Percentiles rank a stretch among this genome's conserved stretches.
phyloP scores from a whole-genome alignment of 345 rosid genomes.

The Noccaea caerulescens region DNA sequence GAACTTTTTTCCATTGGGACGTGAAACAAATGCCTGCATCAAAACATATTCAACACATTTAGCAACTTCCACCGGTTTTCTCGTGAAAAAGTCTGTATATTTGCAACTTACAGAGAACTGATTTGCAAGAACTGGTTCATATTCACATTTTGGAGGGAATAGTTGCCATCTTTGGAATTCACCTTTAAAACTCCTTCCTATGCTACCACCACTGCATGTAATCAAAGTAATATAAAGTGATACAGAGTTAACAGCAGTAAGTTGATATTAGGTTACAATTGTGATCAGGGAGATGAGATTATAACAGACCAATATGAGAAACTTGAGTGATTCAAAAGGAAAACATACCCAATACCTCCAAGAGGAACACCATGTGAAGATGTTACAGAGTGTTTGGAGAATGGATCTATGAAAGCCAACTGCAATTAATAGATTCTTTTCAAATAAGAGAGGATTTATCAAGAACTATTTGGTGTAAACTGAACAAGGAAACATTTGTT shows the following conservation, averaged over 20 bases:
- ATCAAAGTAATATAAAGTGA: not conserved
- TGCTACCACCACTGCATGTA: constrained; percentile 73
- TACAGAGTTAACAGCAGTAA: no score
- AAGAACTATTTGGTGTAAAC: not conserved
- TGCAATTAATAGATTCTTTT: constrained; percentile 41
- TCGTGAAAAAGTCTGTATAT: constrained; percentile 17
- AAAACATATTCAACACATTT: not conserved
- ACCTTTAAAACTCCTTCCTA: constrained; percentile 88
- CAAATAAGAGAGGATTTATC: constrained; percentile 11
- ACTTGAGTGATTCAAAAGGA: constrained; percentile 14
- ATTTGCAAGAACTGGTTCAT: constrained; percentile 75
- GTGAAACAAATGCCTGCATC: constrained; percentile 45
- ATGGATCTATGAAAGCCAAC: constrained; percentile 67
- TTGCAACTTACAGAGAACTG: constrained; percentile 89
- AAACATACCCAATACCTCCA: constrained; percentile 83
- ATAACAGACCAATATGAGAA: not conserved
- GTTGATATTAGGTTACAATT: not conserved
- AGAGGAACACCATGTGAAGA: constrained; percentile 81
- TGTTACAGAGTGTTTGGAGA: constrained; percentile 55
- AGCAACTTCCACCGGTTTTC: not conserved
- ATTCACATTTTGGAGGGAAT: constrained; percentile 75
- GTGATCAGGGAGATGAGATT: constrained; percentile 2
- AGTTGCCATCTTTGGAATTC: constrained; percentile 91
- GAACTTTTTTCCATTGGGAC: constrained; percentile 36
- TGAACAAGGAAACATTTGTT: not conserved